Percentiles rank a stretch among this genome's conserved stretches.
Conservation (phyloP, 805 yeast species). For the Ogataea angusta region DNA sequence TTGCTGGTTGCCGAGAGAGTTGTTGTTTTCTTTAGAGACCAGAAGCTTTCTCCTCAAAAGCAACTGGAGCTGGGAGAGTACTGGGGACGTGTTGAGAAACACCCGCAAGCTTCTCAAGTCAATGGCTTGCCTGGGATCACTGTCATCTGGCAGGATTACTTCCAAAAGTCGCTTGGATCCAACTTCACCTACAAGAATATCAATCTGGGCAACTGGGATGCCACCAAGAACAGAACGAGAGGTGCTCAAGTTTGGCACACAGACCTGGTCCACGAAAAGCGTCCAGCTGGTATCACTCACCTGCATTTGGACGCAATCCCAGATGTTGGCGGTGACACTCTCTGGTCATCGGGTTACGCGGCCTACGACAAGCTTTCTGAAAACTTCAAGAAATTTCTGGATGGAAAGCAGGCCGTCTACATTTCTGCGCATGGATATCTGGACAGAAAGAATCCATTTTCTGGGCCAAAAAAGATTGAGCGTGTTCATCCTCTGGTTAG, state of each 20-base stretch:
- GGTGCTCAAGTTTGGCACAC: constrained; percentile 44
- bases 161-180: constrained; percentile 23
- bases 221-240: constrained; percentile 4
- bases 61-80: constrained; percentile 44
- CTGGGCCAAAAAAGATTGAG: constrained; percentile 46
- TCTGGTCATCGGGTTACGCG: constrained; percentile 55
- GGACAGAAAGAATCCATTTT: constrained; percentile 41
- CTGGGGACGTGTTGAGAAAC: constrained; percentile 43
- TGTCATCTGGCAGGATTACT: constrained; percentile 41
- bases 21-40: constrained; percentile 49
- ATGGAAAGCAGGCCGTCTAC: constrained; percentile 47
- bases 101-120: constrained; percentile 34
- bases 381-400: constrained; percentile 46
- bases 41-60: constrained; percentile 41
- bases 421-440: constrained; percentile 38
- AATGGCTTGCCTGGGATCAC: constrained; percentile 37
- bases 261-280: constrained; percentile 52
- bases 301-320: constrained; percentile 51
- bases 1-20: constrained; percentile 45
- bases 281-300: constrained; percentile 55
- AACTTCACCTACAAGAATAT: constrained; percentile 20
- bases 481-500: constrained; percentile 60
- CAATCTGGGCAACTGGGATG: constrained; percentile 20
- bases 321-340: constrained; percentile 51
- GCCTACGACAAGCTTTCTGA: constrained; percentile 55